Base-by-base conservation (phyloP, 2,329 filamentous ascomycete genomes). In the Nannizzia gypsea region DNA sequence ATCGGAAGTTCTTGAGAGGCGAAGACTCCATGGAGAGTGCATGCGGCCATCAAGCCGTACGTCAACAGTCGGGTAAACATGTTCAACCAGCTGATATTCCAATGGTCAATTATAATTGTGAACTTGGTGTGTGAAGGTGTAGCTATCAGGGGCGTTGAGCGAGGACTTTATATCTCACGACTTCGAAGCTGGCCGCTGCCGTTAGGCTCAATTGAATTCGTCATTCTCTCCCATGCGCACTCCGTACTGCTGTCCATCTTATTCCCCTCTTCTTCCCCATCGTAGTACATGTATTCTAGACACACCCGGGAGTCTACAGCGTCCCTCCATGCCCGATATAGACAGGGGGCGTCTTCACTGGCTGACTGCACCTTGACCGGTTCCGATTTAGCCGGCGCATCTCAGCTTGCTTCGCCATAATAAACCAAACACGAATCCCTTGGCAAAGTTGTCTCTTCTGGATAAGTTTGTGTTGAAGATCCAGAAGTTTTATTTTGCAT, bases 1-100 rank as follows among this genome's bases (percentile, higher is more conserved):
- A 65, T 66, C 9, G 71, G 71, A n/a, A 72, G 56, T 11, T 61
- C 60, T 57, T 64, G 52, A 38, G 54, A 22, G 24, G 48, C 48
- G 15, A 52, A 22, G n/a, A 5, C 48, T 2, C 22, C 48, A 3
- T 31, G 24, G 22, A 52, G 22, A 31, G 48, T n/a, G 6, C 11
- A 52, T n/a, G n/a, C 22, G n/a, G 48, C 48, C 48, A 52, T 11
- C 24, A 52, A 24, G 26, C 48, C 24, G 22, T n/a, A 15, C 3
- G 20, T n/a, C 26, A 52, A 31, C 48, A 52, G 22, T 15, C 6
- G 11, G 15, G 24, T 8, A 26, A 52, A 52, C 48, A 52, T 52
- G 17, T 9, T 46, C 6, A n/a, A 13, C 15, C 9, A n/a, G n/a
- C n/a, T n/a, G n/a, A n/a, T n/a, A n/a, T n/a, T n/a, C n/a, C n/a